These are phyloP conservation scores for Fusarium tricinctum DNA, from an alignment of 2,329 filamentous ascomycete genomes.

Conservation along the genomic window DNA sequence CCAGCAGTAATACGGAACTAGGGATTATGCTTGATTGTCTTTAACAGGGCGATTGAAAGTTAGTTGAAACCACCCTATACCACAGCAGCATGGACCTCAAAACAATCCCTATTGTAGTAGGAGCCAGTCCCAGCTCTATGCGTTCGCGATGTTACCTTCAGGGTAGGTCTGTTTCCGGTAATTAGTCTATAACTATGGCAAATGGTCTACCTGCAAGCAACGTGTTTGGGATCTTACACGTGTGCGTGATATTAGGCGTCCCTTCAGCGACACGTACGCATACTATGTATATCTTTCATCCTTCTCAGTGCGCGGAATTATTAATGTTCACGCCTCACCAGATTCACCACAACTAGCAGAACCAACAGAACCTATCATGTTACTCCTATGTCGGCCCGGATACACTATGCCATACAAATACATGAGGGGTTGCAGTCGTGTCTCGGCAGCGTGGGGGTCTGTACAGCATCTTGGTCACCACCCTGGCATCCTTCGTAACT, in stretches of 20 bases:
- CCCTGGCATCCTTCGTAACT: conserved; percentile 39
- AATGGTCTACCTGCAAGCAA: conserved; percentile 12
- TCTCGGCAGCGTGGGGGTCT: conserved; percentile 48
- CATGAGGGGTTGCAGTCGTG: conserved; percentile 38
- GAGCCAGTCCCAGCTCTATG: conserved; percentile 18
- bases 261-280: conserved; percentile 27
- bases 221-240: conserved; percentile 29
- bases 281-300: no score
- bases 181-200: conserved; percentile 13
- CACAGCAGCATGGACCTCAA: neutral
- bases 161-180: conserved; percentile 29
- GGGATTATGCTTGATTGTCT: neutral
- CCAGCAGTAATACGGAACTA: neutral
- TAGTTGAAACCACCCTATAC: conserved; percentile 27
- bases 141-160: conserved; percentile 37
- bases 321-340: conserved; percentile 36
- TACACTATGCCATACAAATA: conserved; percentile 13
- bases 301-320: conserved; percentile 11
- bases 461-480: conserved; percentile 20
- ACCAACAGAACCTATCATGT: conserved; percentile 15
- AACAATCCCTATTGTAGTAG: conserved; percentile 1
- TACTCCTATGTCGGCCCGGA: conserved; percentile 11
- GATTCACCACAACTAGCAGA: neutral
- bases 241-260: conserved; percentile 34
- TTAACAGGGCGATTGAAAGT: neutral